Evolutionary conservation across 306 rosid genomes (phyloP).

Genomic region (Citrullus colocynthis): DNA sequence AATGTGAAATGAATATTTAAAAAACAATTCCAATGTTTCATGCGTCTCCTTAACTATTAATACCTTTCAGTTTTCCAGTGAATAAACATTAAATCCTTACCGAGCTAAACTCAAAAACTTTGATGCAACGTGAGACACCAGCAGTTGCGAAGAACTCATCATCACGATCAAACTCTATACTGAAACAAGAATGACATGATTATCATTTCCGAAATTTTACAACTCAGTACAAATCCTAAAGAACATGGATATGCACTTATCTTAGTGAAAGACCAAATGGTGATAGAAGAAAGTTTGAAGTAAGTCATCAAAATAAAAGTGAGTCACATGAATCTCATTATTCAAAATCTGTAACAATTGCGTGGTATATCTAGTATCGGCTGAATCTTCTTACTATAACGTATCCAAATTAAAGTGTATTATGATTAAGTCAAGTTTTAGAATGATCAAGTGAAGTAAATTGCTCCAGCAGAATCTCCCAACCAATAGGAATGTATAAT

Average conservation of each 20-base stretch:
- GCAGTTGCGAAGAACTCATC: constrained; percentile 87
- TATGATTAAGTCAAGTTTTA: not conserved
- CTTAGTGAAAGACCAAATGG: not conserved
- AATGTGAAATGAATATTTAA: not conserved
- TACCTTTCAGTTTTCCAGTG: not conserved
- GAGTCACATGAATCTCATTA: not conserved
- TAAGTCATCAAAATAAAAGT: not conserved
- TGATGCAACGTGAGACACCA: constrained; percentile 89
- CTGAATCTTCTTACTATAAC: not conserved
- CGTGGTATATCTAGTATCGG: not conserved
- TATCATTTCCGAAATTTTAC: not conserved
- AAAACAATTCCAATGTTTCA: not conserved
- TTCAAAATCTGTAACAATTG: not conserved
- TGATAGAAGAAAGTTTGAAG: not conserved
- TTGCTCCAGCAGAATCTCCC: not conserved
- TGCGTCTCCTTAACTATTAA: not conserved
- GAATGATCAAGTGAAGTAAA: not conserved
- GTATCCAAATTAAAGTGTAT: not conserved
- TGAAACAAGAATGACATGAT: constrained; percentile 24
- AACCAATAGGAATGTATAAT: not conserved
- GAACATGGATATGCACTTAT: not conserved
- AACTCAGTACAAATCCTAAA: not conserved
- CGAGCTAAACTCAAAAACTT: constrained; percentile 76
- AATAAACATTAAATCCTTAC: constrained; percentile 23
- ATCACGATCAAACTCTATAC: constrained; percentile 89